These are phyloP conservation scores for Hanseniaspora gamundiae DNA, from an alignment of 1,139 yeast species.

Conservation along the genomic window DNA sequence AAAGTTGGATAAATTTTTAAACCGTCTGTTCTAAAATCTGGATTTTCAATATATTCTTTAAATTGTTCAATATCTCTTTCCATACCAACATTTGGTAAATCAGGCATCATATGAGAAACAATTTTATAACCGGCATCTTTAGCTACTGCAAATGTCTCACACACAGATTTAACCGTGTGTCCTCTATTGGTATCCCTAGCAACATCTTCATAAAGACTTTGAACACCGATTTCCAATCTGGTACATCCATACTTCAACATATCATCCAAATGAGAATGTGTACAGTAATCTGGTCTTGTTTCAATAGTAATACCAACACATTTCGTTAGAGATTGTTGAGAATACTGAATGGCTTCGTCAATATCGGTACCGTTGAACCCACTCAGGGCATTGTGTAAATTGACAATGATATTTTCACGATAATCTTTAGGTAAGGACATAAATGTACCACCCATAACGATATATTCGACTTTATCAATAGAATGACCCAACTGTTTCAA, in stretches of 20 bases:
- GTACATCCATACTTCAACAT: constrained; percentile 97
- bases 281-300: constrained; percentile 97
- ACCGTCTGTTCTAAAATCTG: constrained; percentile 95
- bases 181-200: constrained; percentile 98
- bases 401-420: constrained; percentile 79
- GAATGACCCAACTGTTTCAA: constrained; percentile 90
- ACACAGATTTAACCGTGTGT: constrained; percentile 91
- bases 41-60: constrained; percentile 91
- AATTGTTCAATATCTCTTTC: constrained; percentile 95
- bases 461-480: constrained; percentile 93
- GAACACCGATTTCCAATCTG: constrained; percentile 93
- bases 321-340: constrained; percentile 90
- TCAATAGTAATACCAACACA: constrained; percentile 98
- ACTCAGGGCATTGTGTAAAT: constrained; percentile 86
- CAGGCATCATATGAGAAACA: constrained; percentile 99
- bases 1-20: constrained; percentile 89
- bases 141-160: constrained; percentile 90
- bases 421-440: constrained; percentile 89
- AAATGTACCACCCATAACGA: constrained; percentile 98
- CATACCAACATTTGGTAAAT: constrained; percentile 96
- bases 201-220: constrained; percentile 93
- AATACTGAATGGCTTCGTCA: constrained; percentile 81
- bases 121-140: constrained; percentile 98
- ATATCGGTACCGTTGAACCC: constrained; percentile 83
- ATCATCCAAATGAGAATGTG: constrained; percentile 88